phyloP scores from a whole-genome alignment of 2,329 filamentous ascomycete genomes.

The Sordariomycetes sp. region DNA sequence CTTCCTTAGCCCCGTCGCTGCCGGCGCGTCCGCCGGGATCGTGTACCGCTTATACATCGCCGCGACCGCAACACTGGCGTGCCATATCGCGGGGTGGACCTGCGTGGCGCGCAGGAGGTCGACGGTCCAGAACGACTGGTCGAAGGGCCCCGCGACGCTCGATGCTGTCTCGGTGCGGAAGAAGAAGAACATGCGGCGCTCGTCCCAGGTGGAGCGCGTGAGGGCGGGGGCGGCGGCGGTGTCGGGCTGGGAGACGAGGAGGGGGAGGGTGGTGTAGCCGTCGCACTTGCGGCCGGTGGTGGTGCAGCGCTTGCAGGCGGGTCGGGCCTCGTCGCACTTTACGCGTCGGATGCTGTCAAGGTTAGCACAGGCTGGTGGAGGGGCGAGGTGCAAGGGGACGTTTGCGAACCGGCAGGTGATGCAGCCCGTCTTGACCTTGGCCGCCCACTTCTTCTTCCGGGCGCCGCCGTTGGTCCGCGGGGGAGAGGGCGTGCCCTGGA shows the following conservation, averaged over 20 bases:
- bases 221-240: background rate
- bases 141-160: slow-evolving; percentile 4
- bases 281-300: slow-evolving; percentile 12
- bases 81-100: slow-evolving; percentile 6
- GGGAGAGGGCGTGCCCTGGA: background rate
- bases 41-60: slow-evolving; percentile 3
- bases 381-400: background rate
- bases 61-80: slow-evolving; percentile 4
- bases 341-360: slow-evolving; percentile 13
- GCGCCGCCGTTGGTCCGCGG: background rate
- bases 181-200: slow-evolving; percentile 7
- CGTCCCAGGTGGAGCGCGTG: slow-evolving; percentile 3
- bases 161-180: slow-evolving; percentile 5
- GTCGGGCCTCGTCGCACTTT: slow-evolving; percentile 18
- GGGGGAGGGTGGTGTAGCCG: slow-evolving; percentile 8
- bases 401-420: slow-evolving; percentile 12
- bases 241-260: background rate
- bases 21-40: background rate
- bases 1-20: background rate
- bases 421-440: slow-evolving; percentile 12
- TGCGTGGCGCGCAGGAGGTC: slow-evolving; percentile 5
- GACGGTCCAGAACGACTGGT: slow-evolving; percentile 6
- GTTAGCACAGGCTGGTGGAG: background rate
- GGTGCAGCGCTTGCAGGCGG: slow-evolving; percentile 14
- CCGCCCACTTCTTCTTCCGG: slow-evolving; percentile 3